phyloP scores from a whole-genome alignment of 345 rosid species.

The Kandelia obovata region DNA sequence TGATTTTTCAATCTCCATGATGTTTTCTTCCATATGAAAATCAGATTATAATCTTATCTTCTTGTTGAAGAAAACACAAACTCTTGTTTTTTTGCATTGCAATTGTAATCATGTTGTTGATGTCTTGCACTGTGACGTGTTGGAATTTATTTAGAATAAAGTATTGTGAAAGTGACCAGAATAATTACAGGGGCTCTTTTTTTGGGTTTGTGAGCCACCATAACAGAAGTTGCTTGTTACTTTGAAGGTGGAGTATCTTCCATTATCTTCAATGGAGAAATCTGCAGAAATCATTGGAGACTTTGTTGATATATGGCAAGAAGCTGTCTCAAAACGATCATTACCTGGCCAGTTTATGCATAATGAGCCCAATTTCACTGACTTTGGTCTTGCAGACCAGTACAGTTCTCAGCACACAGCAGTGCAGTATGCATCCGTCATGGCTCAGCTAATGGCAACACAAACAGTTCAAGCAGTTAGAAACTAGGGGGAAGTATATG shows the following conservation, averaged over 20 bases:
- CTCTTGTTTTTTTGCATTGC: neutral
- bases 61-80: no score
- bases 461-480: slow-evolving; percentile 55
- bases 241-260: slow-evolving; percentile 86
- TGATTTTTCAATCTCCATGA: neutral
- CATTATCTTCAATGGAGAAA: slow-evolving; percentile 74
- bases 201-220: no score
- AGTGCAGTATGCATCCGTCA: slow-evolving; percentile 65
- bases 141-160: neutral
- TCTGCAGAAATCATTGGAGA: slow-evolving; percentile 69
- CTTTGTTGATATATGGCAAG: slow-evolving; percentile 78
- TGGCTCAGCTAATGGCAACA: slow-evolving; percentile 83
- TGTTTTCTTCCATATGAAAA: no score
- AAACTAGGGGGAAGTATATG: slow-evolving; percentile 29
- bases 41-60: no score
- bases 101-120: neutral
- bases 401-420: slow-evolving; percentile 82
- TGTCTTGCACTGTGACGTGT: neutral
- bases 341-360: slow-evolving; percentile 71
- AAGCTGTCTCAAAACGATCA: slow-evolving; percentile 64
- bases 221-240: slow-evolving; percentile 13
- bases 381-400: slow-evolving; percentile 65
- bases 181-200: no score
- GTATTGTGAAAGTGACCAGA: no score
- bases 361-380: slow-evolving; percentile 59